Conservation (phyloP, 768 basidiomycete species). For the Mrakia gelida region DNA sequence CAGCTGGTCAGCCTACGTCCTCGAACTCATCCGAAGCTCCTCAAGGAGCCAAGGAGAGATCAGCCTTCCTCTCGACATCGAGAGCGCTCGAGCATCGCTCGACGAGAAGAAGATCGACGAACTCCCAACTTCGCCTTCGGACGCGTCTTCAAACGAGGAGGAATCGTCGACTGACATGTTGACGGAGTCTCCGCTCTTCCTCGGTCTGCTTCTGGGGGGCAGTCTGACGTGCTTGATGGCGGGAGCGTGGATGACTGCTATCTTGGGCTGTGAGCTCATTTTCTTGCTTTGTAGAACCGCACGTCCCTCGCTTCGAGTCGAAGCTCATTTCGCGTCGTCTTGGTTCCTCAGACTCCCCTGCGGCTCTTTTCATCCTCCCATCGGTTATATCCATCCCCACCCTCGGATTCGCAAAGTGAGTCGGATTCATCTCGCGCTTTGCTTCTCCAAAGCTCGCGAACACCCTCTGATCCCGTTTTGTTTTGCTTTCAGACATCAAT, state of each 20-base stretch:
- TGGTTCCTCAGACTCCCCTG: not conserved
- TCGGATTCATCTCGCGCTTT: not conserved
- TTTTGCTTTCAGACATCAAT: not conserved
- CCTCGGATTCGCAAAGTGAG: not conserved
- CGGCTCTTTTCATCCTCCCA: not conserved
- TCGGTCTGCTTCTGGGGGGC: not conserved
- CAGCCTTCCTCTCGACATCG: no score
- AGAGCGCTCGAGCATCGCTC: not conserved
- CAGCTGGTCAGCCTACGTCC: not conserved
- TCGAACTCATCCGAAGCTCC: not conserved
- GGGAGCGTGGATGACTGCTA: not conserved
- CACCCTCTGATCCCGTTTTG: not conserved
- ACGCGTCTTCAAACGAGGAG: not conserved
- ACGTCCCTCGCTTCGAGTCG: not conserved
- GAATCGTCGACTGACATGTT: not conserved
- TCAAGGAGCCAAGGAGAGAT: not conserved
- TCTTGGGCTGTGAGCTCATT: slow-evolving; percentile 11
- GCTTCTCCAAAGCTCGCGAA: not conserved
- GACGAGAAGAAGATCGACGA: not conserved
- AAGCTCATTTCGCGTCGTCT: not conserved
- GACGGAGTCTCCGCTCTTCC: not conserved
- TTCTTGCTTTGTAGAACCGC: not conserved
- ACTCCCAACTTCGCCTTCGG: no score
- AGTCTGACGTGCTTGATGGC: not conserved
- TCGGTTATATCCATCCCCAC: not conserved